A percentile compares a stretch with the other conserved stretches of the same genome.
These are phyloP conservation scores for Wickerhamia fluorescens DNA, from an alignment of 805 yeast species.

Conservation along the genomic window DNA sequence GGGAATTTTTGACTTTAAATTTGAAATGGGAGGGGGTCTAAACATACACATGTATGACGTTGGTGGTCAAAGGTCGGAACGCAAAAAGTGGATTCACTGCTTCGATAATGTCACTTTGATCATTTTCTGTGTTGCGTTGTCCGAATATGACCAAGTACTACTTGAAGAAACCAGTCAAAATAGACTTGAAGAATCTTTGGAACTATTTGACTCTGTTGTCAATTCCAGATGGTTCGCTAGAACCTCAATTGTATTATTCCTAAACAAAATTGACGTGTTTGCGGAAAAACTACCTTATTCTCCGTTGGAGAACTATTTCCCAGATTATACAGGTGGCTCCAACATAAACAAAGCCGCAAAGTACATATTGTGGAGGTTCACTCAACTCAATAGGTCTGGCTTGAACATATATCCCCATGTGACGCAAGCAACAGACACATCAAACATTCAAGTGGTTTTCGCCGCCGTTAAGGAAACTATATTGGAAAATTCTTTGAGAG, in stretches of 20 bases:
- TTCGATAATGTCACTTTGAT: conserved; percentile 88
- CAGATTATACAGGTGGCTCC: conserved; percentile 87
- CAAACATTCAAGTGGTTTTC: conserved; percentile 78
- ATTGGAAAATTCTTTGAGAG: conserved; percentile 67
- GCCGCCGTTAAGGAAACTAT: conserved; percentile 80
- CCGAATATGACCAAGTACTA: conserved; percentile 84
- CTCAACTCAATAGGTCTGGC: conserved; percentile 76
- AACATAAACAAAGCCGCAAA: conserved; percentile 88
- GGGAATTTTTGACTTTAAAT: conserved; percentile 79
- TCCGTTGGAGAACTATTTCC: conserved; percentile 77
- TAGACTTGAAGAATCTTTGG: conserved; percentile 44
- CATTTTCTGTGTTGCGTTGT: conserved; percentile 84
- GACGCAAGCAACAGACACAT: conserved; percentile 91
- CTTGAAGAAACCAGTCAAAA: conserved; percentile 38
- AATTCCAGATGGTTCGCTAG: conserved; percentile 90
- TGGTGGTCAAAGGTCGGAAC: conserved; percentile 93
- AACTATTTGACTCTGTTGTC: conserved; percentile 82
- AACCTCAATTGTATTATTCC: conserved; percentile 76
- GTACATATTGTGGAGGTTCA: conserved; percentile 84
- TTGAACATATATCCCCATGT: conserved; percentile 82
- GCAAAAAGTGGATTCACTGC: conserved; percentile 96
- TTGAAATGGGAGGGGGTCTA: conserved; percentile 56
- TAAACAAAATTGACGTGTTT: conserved; percentile 86
- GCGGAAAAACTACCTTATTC: conserved; percentile 77
- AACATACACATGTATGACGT: conserved; percentile 60